A percentile compares a stretch with the other conserved stretches of the same genome.
phyloP scores from a whole-genome alignment of 1,139 yeast species.

The Candida sojae region DNA sequence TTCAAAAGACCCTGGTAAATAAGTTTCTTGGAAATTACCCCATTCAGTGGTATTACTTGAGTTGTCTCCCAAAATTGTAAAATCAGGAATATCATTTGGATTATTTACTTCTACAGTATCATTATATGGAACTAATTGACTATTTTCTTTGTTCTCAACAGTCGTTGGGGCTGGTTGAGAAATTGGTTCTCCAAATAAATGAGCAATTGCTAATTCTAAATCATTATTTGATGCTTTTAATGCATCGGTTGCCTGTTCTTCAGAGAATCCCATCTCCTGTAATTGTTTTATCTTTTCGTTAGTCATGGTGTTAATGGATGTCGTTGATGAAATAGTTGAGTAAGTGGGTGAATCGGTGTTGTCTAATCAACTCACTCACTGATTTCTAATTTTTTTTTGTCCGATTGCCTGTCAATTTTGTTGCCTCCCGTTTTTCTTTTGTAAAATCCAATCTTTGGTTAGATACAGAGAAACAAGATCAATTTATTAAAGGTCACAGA shows the following conservation, averaged over 20 bases:
- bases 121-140: conserved; percentile 12
- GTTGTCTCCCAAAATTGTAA: conserved; percentile 4
- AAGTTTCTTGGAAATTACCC: conserved; percentile 1
- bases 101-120: conserved; percentile 21
- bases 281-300: conserved; percentile 33
- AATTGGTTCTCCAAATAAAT: conserved; percentile 47
- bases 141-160: conserved; percentile 6
- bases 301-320: conserved; percentile 9
- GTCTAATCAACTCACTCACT: not conserved
- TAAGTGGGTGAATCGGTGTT: not conserved
- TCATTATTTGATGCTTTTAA: conserved; percentile 44
- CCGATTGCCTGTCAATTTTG: not conserved
- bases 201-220: conserved; percentile 56
- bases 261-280: conserved; percentile 64
- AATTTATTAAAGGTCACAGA: no score
- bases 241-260: conserved; percentile 45
- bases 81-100: conserved; percentile 19
- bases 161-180: conserved; percentile 14
- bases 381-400: not conserved
- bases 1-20: not conserved
- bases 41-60: conserved; percentile 5
- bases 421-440: not conserved
- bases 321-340: not conserved
- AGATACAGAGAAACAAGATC: no score
- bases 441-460: no score